Evolutionary conservation across 495 filamentous ascomycete genomes (phyloP).

Genomic region (Trichoderma reesei): DNA sequence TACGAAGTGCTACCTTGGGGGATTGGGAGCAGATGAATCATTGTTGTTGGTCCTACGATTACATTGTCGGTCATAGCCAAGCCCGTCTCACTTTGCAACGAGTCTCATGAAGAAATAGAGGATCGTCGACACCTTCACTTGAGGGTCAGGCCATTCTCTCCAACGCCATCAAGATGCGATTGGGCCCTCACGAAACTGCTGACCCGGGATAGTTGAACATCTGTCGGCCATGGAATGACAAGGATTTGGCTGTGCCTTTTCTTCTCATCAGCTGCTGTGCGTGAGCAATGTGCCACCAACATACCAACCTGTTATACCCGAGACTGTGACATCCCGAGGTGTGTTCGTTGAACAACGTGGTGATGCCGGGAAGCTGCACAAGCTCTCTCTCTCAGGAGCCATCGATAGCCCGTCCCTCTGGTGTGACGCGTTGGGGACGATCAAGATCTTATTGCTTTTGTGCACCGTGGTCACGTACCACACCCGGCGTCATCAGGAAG

Average conservation of each 20-base stretch:
- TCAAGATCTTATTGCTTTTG: conserved; percentile 2
- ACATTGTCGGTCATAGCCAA: neutral
- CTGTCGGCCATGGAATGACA: neutral
- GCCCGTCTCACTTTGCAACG: neutral
- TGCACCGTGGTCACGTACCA: neutral
- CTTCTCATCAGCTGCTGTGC: neutral
- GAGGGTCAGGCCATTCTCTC: neutral
- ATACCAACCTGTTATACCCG: neutral
- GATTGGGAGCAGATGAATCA: neutral
- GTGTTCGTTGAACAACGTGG: conserved; percentile 4
- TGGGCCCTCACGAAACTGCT: neutral
- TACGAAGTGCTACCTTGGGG: neutral
- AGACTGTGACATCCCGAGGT: neutral
- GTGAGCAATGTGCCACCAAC: neutral
- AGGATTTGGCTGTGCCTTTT: neutral
- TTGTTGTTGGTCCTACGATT: neutral
- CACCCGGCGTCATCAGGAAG: neutral
- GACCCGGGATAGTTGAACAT: neutral
- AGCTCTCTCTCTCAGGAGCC: neutral
- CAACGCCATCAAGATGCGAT: neutral
- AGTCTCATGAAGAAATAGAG: neutral
- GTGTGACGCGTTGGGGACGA: neutral
- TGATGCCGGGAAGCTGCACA: neutral
- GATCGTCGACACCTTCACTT: neutral
- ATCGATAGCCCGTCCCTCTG: neutral